Conservation (phyloP, 805 yeast species). For the Debaryomyces maramus region DNA sequence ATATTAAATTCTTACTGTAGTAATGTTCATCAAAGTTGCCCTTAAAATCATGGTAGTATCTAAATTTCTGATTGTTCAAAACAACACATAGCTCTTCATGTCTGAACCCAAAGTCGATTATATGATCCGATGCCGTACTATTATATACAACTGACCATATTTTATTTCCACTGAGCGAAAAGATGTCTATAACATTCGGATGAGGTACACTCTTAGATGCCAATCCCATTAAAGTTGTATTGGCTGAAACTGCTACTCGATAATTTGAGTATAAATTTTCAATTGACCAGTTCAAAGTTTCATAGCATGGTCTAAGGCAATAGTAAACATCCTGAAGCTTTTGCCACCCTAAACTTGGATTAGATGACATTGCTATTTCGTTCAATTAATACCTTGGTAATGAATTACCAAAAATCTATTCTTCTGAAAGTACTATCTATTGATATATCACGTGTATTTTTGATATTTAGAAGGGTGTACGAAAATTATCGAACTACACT, state of each 20-base stretch:
- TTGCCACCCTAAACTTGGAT: slow-evolving; percentile 70
- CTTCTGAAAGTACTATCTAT: too few species aligned
- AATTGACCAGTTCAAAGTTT: slow-evolving; percentile 49
- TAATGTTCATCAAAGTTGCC: slow-evolving; percentile 62
- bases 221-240: slow-evolving; percentile 57
- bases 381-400: too few species aligned
- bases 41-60: slow-evolving; percentile 64
- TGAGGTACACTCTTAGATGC: slow-evolving; percentile 35
- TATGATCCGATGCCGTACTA: slow-evolving; percentile 48
- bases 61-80: slow-evolving; percentile 48
- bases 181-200: slow-evolving; percentile 40
- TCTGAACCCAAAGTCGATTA: slow-evolving; percentile 51
- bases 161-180: slow-evolving; percentile 35
- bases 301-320: slow-evolving; percentile 57
- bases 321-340: slow-evolving; percentile 70
- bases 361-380: slow-evolving; percentile 21
- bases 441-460: too few species aligned
- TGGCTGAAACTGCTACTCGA: slow-evolving; percentile 49
- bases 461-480: too few species aligned
- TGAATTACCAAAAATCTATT: too few species aligned
- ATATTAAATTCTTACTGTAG: slow-evolving; percentile 20
- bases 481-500: too few species aligned
- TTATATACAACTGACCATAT: slow-evolving; percentile 39
- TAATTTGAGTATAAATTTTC: slow-evolving; percentile 39
- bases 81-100: slow-evolving; percentile 59